These are phyloP conservation scores for Heterobasidion parviporum DNA, from an alignment of 1,284 basidiomycete genomes.

Conservation along the genomic window DNA sequence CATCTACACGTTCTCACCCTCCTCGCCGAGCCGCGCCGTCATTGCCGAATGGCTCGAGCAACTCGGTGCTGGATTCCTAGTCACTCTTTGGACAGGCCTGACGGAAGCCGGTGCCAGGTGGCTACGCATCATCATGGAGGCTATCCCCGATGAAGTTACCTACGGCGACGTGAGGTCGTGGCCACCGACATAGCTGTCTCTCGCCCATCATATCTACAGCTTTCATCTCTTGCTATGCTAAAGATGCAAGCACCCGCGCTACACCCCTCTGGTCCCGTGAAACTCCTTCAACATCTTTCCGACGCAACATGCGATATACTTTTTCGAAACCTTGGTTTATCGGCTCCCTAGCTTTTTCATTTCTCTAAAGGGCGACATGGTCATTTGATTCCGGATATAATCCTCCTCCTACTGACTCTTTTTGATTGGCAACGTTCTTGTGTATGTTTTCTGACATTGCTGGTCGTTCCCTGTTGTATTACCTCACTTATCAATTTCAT, in stretches of 20 bases:
- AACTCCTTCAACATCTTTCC: neutral
- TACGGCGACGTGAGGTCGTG: neutral
- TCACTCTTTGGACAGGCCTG: conserved; percentile 21
- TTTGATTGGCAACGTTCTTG: neutral
- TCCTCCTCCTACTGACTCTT: neutral
- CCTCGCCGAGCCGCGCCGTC: conserved; percentile 16
- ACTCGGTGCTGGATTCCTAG: conserved; percentile 19
- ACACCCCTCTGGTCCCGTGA: neutral
- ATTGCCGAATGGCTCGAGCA: conserved; percentile 18
- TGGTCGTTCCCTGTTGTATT: neutral
- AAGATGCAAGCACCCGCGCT: neutral
- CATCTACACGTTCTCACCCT: conserved; percentile 18
- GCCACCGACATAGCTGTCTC: neutral
- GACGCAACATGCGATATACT: neutral
- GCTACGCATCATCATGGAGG: conserved; percentile 25
- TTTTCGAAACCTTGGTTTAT: neutral
- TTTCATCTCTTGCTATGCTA: neutral
- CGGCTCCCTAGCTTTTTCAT: neutral
- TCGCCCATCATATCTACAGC: neutral
- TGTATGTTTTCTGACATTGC: neutral
- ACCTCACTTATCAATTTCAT: neutral
- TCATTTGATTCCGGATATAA: neutral
- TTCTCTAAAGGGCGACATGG: neutral
- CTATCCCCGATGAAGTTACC: neutral
- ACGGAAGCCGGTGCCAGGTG: conserved; percentile 17